Conservation (phyloP, 257 asterid species). For the Cruciata laevipes region DNA sequence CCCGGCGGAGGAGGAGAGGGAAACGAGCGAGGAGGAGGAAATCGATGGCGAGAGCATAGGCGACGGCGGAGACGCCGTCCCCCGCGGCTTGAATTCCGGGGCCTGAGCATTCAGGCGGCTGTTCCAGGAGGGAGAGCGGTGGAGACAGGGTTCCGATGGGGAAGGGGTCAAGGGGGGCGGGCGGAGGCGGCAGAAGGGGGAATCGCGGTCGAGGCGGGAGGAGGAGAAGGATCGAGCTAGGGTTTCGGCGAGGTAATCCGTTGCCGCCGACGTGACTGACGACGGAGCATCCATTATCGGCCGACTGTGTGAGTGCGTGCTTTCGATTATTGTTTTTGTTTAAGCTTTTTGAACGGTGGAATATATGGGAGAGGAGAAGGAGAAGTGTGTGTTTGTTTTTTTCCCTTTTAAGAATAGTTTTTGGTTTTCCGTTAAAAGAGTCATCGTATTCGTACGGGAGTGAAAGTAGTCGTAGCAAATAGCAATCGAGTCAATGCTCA, state of each 20-base stretch:
- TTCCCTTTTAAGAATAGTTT: background rate
- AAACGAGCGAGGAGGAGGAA: conserved; percentile 27
- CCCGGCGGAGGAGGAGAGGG: conserved; percentile 15
- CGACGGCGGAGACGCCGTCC: conserved; percentile 16
- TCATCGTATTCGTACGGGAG: conserved; percentile 9
- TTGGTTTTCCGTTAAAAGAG: background rate
- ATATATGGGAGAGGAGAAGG: background rate
- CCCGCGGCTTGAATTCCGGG: conserved; percentile 71
- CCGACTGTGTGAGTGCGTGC: conserved; percentile 4
- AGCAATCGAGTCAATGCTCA: no score
- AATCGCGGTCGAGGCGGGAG: conserved; percentile 4
- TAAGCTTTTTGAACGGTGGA: background rate
- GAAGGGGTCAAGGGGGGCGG: conserved; percentile 7
- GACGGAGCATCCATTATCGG: conserved; percentile 16
- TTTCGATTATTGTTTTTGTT: background rate
- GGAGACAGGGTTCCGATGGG: conserved; percentile 14
- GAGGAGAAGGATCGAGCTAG: conserved; percentile 10
- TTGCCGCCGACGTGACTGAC: background rate
- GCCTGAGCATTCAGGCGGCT: conserved; percentile 68
- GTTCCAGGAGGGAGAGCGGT: conserved; percentile 14
- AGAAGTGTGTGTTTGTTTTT: no score
- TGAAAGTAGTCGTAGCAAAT: background rate
- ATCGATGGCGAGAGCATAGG: conserved; percentile 23
- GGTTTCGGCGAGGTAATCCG: conserved; percentile 6
- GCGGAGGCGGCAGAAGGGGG: background rate